Base-by-base conservation (phyloP, 2,329 filamentous ascomycete species). In the Helotiales sp. region DNA sequence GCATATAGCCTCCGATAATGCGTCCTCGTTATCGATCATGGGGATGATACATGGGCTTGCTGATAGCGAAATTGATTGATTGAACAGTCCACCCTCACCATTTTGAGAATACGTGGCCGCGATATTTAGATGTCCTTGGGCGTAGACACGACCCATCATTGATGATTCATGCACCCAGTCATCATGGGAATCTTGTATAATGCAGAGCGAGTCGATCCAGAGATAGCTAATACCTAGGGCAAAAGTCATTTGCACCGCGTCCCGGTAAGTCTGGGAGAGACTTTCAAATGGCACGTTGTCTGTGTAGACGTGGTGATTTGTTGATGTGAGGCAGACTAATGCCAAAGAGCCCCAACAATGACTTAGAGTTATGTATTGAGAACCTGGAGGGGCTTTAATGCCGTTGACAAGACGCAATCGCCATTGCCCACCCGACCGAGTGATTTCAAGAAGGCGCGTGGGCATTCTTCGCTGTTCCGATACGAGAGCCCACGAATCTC, bases 101-200 rank as follows among this genome's bases (percentile, higher is more conserved):
- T 63, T 61, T 28, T 50, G 8, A 20, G 64, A 61, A 17, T 26
- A 30, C 2, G 64, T 66, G 1, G 65, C 60, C 13, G 76, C 58
- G 74, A 80, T 50, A 76, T 78, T 54, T 1, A 64, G 54, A 32
- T 50, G 10, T 1, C 50, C 62, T 34, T 59, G 24, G 6, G 40
- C 17, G 45, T 59, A 64, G 15, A 64, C 43, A 17, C 26, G 15
- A 10, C 50, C 62, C 54, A 64, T 64, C 20, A 20, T 30, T 1
- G 37, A 28, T 2, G 62, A 64, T 17, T 64, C 62, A 0, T 11
- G 6, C 20, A 37, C 1, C 62, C 54, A 64, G 13, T 64, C 62
- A 20, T 64, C 62, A 3, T 49, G 15, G 20, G 62, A 64, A 28
- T 64, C 45, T 32, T 64, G 62, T 3, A 58, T 40, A 13, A 59